Evolutionary conservation across 768 basidiomycete species (phyloP).

Genomic region (Sarcomyxa edulis): DNA sequence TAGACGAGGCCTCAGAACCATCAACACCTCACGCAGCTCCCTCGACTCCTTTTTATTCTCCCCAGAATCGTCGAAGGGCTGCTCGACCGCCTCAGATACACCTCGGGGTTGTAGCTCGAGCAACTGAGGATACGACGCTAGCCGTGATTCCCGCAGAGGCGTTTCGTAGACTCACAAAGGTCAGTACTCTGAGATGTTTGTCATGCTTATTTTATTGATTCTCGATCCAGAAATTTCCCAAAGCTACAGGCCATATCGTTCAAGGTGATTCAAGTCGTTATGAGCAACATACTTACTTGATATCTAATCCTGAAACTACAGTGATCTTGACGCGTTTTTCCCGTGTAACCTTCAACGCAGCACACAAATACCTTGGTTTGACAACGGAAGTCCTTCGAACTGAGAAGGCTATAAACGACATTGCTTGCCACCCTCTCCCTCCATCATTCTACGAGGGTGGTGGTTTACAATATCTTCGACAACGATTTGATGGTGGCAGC

Average conservation of each 20-base stretch:
- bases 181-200: no score
- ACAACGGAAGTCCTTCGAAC: conserved; percentile 94
- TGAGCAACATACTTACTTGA: no score
- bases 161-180: conserved; percentile 87
- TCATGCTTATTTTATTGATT: no score
- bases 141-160: conserved; percentile 99
- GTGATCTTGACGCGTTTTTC: conserved; percentile 96
- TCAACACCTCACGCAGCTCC: conserved; percentile 3
- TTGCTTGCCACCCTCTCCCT: conserved; percentile 94
- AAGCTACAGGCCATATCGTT: conserved; percentile 94
- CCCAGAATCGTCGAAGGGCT: conserved; percentile 6
- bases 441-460: conserved; percentile 88
- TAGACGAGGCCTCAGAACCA: conserved; percentile 11
- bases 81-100: conserved; percentile 33
- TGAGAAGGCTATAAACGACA: conserved; percentile 95
- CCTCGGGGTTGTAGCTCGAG: conserved; percentile 84
- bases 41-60: no score
- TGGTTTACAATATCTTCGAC: conserved; percentile 83
- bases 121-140: conserved; percentile 88
- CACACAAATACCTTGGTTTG: conserved; percentile 92
- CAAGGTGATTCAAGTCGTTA: conserved; percentile 53
- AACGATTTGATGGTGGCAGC: conserved; percentile 72
- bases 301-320: conserved; percentile 16
- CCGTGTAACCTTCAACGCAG: conserved; percentile 95
- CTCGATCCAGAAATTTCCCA: conserved; percentile 97